phyloP scores from a whole-genome alignment of 2,329 filamentous ascomycete species.

The Magnaporthiopsis rhizophila region DNA sequence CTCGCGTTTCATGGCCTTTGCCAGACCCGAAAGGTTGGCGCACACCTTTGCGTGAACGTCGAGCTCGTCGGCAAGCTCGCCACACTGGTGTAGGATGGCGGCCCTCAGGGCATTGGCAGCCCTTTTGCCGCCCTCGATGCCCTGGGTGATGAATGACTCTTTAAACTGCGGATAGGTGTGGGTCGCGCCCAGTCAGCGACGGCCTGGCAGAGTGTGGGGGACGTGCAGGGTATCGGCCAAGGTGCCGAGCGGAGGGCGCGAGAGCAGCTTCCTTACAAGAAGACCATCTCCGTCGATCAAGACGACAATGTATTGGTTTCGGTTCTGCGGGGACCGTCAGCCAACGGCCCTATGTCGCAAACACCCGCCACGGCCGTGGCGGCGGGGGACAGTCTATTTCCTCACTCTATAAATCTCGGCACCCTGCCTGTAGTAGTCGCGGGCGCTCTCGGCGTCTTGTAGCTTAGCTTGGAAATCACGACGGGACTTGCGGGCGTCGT shows the following conservation, averaged over 20 bases:
- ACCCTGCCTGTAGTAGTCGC: conserved; percentile 27
- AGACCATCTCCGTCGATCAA: conserved; percentile 57
- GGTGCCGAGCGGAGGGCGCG: background rate
- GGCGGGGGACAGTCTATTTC: background rate
- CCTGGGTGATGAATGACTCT: conserved; percentile 43
- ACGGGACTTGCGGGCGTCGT: conserved; percentile 37
- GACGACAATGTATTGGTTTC: conserved; percentile 51
- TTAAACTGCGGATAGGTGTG: conserved; percentile 42
- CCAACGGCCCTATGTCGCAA: background rate
- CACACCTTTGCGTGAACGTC: conserved; percentile 50
- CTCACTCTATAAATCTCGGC: conserved; percentile 39
- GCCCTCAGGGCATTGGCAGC: conserved; percentile 42
- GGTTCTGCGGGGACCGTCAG: conserved; percentile 28
- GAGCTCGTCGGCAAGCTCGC: conserved; percentile 39
- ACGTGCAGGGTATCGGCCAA: conserved; percentile 12
- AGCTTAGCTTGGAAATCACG: conserved; percentile 42
- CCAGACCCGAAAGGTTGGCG: conserved; percentile 44
- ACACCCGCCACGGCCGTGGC: no score
- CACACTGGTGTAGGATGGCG: conserved; percentile 38
- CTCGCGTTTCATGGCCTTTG: conserved; percentile 39
- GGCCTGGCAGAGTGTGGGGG: background rate
- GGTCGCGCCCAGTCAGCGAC: no score
- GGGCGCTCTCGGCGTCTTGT: conserved; percentile 27
- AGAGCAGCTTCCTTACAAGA: conserved; percentile 39
- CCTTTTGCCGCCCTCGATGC: conserved; percentile 45